These are phyloP conservation scores for Achaetomium macrosporum DNA, from an alignment of 2,329 filamentous ascomycete species.

Conservation along the genomic window DNA sequence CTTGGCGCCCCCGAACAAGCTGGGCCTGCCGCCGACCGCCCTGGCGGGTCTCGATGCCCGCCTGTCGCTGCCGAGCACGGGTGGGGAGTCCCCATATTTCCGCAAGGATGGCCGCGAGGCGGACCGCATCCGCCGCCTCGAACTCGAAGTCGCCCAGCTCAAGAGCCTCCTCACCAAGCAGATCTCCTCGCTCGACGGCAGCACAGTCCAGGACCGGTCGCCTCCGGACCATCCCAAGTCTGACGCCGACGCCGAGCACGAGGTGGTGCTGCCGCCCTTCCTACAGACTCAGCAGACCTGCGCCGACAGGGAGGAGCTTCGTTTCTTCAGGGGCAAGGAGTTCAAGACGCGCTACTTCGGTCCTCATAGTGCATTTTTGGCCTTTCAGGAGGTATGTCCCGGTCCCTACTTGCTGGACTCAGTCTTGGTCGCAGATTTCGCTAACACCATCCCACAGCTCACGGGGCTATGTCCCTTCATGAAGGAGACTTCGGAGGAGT, in stretches of 20 bases:
- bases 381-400: conserved; percentile 51
- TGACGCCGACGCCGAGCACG: conserved; percentile 18
- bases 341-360: conserved; percentile 57
- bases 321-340: conserved; percentile 53
- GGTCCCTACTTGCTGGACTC: too few species aligned
- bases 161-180: conserved; percentile 46
- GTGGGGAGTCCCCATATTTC: conserved; percentile 30
- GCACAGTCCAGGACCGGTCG: conserved; percentile 38
- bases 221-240: conserved; percentile 20
- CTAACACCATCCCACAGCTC: too few species aligned
- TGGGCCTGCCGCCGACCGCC: conserved; percentile 39
- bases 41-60: conserved; percentile 41
- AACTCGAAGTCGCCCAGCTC: conserved; percentile 53
- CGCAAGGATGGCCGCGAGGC: conserved; percentile 44
- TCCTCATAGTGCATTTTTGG: conserved; percentile 55
- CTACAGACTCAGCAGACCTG: conserved; percentile 30
- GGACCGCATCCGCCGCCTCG: conserved; percentile 53
- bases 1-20: conserved; percentile 36
- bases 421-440: too few species aligned
- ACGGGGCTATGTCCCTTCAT: conserved; percentile 55
- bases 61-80: conserved; percentile 38
- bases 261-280: conserved; percentile 27
- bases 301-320: conserved; percentile 47
- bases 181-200: conserved; percentile 40
- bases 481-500: conserved; percentile 57